phyloP scores from a whole-genome alignment of 176 grass and related monocot genomes.

The Leersia perrieri region DNA sequence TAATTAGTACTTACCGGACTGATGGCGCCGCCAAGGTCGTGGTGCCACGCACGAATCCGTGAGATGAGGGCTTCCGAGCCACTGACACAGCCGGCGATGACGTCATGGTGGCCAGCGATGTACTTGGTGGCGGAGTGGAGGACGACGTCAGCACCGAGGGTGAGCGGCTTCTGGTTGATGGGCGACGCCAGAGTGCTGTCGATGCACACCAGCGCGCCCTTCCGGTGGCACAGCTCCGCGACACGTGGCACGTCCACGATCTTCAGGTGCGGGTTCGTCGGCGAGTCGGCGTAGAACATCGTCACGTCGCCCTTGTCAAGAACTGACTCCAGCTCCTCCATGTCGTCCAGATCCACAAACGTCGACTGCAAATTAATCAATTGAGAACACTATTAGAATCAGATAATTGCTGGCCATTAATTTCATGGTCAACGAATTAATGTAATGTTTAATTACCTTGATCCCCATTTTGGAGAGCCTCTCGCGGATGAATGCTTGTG shows the following conservation, averaged over 20 bases:
- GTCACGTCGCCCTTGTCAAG: slow-evolving; percentile 55
- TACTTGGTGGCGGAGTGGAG: slow-evolving; percentile 73
- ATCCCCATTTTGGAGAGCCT: slow-evolving; percentile 73
- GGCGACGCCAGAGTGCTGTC: slow-evolving; percentile 72
- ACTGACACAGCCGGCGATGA: slow-evolving; percentile 78
- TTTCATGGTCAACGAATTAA: neutral
- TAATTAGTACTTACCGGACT: slow-evolving; percentile 57
- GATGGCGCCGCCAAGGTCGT: slow-evolving; percentile 65
- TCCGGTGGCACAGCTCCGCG: slow-evolving; percentile 39
- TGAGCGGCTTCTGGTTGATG: slow-evolving; percentile 63
- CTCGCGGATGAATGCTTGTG: slow-evolving; percentile 59
- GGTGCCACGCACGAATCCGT: slow-evolving; percentile 63
- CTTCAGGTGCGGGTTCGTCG: slow-evolving; percentile 59
- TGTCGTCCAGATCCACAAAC: slow-evolving; percentile 61
- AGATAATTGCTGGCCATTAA: neutral
- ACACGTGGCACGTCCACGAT: slow-evolving; percentile 40
- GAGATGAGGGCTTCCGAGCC: slow-evolving; percentile 52
- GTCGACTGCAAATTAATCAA: slow-evolving; percentile 51
- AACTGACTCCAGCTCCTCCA: slow-evolving; percentile 36
- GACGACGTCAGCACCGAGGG: slow-evolving; percentile 52
- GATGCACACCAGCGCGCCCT: slow-evolving; percentile 55
- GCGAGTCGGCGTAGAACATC: slow-evolving; percentile 56
- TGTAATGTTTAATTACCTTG: slow-evolving; percentile 34
- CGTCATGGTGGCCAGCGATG: slow-evolving; percentile 64
- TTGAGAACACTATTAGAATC: neutral